Evolutionary conservation across 1,139 yeast species (phyloP).

Genomic region (Yamadazyma atlantica): DNA sequence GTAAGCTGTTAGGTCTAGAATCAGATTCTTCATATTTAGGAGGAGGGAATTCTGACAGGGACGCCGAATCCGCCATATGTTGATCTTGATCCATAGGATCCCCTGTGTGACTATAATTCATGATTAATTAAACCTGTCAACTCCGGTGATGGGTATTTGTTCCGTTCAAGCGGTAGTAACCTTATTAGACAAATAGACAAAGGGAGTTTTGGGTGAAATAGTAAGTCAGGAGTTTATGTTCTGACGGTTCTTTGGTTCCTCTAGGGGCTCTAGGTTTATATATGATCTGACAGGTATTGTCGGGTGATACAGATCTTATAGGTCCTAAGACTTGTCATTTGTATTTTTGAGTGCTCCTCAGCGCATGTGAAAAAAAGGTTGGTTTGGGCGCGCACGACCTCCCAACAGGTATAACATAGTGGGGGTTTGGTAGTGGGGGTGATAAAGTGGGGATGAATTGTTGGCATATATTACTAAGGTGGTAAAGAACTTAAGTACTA

Average conservation of each 20-base stretch:
- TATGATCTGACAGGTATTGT: too few relatives aligned
- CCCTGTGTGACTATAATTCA: not conserved
- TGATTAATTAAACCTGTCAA: too few relatives aligned
- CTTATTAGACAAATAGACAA: too few relatives aligned
- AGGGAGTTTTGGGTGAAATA: too few relatives aligned
- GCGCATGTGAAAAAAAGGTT: slow-evolving; percentile 11
- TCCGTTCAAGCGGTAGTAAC: too few relatives aligned
- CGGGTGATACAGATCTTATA: too few relatives aligned
- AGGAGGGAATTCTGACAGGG: not conserved
- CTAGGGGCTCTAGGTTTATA: too few relatives aligned
- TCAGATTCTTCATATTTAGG: slow-evolving; percentile 1
- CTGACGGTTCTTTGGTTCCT: too few relatives aligned
- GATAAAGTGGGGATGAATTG: not conserved
- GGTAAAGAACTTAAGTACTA: not conserved
- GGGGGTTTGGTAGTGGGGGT: not conserved
- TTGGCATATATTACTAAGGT: not conserved
- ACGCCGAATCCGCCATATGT: not conserved
- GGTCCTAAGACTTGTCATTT: too few relatives aligned
- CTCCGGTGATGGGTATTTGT: too few relatives aligned
- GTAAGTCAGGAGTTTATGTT: too few relatives aligned
- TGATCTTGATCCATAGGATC: not conserved
- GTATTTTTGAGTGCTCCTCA: slow-evolving; percentile 4
- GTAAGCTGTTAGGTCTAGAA: not conserved
- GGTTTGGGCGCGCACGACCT: slow-evolving; percentile 6
- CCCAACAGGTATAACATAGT: too few relatives aligned